These are phyloP conservation scores for Dryas integrifolia DNA, from an alignment of 331 rosid genomes.

Conservation along the genomic window DNA sequence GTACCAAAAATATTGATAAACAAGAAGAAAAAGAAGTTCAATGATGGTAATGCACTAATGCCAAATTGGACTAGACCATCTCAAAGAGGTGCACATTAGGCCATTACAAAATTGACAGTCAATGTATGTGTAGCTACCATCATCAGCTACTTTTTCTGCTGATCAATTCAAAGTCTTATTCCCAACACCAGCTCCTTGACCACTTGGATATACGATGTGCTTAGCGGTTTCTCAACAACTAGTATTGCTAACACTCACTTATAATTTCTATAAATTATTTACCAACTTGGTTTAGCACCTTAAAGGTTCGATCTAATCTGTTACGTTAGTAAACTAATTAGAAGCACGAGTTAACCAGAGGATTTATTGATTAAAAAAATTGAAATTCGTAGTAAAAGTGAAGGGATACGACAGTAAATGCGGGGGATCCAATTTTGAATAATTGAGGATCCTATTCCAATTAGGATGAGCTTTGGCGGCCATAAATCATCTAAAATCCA, in stretches of 20 bases:
- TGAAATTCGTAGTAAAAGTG: too few relatives aligned
- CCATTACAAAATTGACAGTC: neutral
- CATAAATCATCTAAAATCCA: too few relatives aligned
- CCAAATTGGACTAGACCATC: neutral
- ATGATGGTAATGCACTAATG: neutral
- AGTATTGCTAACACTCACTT: neutral
- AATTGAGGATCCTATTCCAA: too few relatives aligned
- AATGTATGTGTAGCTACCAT: neutral
- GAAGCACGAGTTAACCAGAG: too few relatives aligned
- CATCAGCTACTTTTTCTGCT: neutral
- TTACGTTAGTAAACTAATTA: too few relatives aligned
- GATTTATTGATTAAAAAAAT: too few relatives aligned
- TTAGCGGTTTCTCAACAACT: conserved; percentile 3
- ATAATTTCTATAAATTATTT: neutral
- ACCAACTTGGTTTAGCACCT: conserved; percentile 8
- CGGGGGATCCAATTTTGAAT: too few relatives aligned
- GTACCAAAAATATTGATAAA: neutral
- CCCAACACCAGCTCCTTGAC: neutral
- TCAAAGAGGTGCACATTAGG: neutral
- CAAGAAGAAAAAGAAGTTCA: too few relatives aligned
- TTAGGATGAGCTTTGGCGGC: too few relatives aligned
- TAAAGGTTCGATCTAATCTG: too few relatives aligned
- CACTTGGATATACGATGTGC: neutral
- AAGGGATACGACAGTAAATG: too few relatives aligned
- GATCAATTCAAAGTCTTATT: neutral